Conservation (phyloP, 352 stramenopile genomes). For the Globisporangium cystogenes region DNA sequence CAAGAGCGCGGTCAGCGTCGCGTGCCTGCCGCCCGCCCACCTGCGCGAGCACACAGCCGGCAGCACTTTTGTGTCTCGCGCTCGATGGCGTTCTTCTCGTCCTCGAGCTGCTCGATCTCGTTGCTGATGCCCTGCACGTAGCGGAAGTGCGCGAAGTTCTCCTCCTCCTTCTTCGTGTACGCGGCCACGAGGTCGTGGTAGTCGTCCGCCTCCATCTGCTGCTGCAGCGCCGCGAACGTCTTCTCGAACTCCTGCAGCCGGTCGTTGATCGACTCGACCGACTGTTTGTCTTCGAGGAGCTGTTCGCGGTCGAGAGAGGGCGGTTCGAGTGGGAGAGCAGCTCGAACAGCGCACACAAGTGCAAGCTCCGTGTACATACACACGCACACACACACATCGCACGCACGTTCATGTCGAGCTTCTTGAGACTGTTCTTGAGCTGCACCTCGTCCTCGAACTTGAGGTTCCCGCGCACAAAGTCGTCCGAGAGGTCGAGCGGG, state of each 20-base stretch:
- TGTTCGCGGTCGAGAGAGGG: too few species aligned
- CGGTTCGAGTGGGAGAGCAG: too few species aligned
- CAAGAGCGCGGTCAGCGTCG: too few species aligned
- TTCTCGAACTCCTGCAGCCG: slow-evolving; percentile 71
- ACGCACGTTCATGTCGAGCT: slow-evolving; percentile 49
- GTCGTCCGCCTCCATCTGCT: slow-evolving; percentile 61
- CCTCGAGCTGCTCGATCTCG: slow-evolving; percentile 75
- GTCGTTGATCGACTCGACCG: slow-evolving; percentile 62
- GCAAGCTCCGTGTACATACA: too few species aligned
- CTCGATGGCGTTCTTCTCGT: slow-evolving; percentile 61
- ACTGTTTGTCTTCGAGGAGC: slow-evolving; percentile 66
- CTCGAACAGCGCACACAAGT: not conserved
- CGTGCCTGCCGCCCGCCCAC: too few species aligned
- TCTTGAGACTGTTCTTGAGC: slow-evolving; percentile 58
- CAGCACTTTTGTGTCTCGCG: slow-evolving; percentile 53
- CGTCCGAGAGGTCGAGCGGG: slow-evolving; percentile 52
- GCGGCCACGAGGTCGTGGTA: slow-evolving; percentile 52
- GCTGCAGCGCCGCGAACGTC: slow-evolving; percentile 50
- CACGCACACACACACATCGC: not conserved
- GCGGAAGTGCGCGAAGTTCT: slow-evolving; percentile 77
- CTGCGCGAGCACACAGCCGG: not conserved
- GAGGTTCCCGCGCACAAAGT: slow-evolving; percentile 71
- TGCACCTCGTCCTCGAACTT: slow-evolving; percentile 74
- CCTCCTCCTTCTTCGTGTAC: slow-evolving; percentile 70
- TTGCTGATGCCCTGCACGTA: slow-evolving; percentile 81